Evolutionary conservation across 2,329 filamentous ascomycete species (phyloP), one percentile per base, ranked within the genome.

Genomic region (Epichloe scottii): DNA sequence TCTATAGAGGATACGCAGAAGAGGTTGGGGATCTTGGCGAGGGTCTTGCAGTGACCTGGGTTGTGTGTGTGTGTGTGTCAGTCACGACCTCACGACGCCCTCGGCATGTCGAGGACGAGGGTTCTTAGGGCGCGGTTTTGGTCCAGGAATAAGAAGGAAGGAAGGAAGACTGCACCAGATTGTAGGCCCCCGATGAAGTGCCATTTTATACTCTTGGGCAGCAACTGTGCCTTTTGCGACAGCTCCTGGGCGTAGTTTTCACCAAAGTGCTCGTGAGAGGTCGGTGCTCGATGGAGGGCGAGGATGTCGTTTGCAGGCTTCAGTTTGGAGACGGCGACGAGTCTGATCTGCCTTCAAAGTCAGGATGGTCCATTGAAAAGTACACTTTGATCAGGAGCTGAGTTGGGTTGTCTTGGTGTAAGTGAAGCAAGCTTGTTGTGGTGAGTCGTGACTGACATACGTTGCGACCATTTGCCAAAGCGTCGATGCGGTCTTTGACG

Each of bases 181-280:
- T 98, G 93, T 39, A 98, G 71, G 0, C 87, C 89, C 39, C 93
- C 93, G 65, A 97, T 98, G 68, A 97, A 96, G 68, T 98, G 93
- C 93, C 93, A 98, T 60, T 78, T 77, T 57, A 98, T 86, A 35
- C 76, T 77, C 43, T 71, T 70, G 0, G 93, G 91, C 11, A 98
- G 78, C 19, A 95, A 65, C 37, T 78, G 77, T 1, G 89, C 85
- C 68, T 98, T 98, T 65, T 95, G 85, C 53, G 78, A 76, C 50
- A 98, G 78, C 68, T 98, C 93, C 68, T 91, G 87, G 4, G 85
- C 77, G 71, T 98, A 98, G 73, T 98, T 98, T 71, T 98, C 93
- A 60, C 93, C 93, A 66, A 97, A 97, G 70, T 98, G 88, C 17
- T 74, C 59, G 50, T 90, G 87, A 1, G 71, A 67, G 33, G 71